These are phyloP conservation scores for Hibiscus trionum DNA, from an alignment of 345 rosid species.

Conservation along the genomic window DNA sequence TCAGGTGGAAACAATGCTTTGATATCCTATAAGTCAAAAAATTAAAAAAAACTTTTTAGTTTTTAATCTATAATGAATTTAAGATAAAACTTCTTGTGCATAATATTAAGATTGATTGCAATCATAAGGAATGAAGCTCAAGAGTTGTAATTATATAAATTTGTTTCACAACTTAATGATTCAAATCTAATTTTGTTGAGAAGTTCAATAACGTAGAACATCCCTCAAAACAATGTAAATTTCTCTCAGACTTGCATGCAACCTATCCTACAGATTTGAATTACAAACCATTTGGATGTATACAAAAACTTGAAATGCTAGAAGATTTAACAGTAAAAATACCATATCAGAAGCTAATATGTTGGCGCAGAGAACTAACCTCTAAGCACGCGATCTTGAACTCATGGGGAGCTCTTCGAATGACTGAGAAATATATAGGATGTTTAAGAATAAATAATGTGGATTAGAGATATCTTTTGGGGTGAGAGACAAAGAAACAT, in stretches of 20 bases:
- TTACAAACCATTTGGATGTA: not conserved
- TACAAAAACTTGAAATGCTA: not conserved
- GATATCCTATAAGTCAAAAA: slow-evolving; percentile 52
- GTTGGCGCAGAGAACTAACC: slow-evolving; percentile 44
- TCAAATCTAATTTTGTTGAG: not conserved
- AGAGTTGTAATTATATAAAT: not conserved
- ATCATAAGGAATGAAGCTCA: not conserved
- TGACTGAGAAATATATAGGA: slow-evolving; percentile 41
- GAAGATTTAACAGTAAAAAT: not conserved
- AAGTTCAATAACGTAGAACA: not conserved
- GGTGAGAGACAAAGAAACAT: not conserved
- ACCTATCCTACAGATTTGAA: not conserved
- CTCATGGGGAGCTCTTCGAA: slow-evolving; percentile 97
- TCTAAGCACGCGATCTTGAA: slow-evolving; percentile 98
- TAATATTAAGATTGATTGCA: not conserved
- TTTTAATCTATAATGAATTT: not conserved
- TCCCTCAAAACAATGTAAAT: not conserved
- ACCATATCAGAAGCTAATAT: not conserved
- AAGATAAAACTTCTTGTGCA: not conserved
- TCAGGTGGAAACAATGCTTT: slow-evolving; percentile 79
- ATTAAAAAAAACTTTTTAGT: not conserved
- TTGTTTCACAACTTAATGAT: not conserved
- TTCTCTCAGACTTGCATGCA: not conserved
- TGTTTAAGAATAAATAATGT: slow-evolving; percentile 8
- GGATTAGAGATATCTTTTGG: slow-evolving; percentile 5